Conservation (phyloP, 2,329 filamentous ascomycete genomes). For the Dendrostoma leiphaemia region DNA sequence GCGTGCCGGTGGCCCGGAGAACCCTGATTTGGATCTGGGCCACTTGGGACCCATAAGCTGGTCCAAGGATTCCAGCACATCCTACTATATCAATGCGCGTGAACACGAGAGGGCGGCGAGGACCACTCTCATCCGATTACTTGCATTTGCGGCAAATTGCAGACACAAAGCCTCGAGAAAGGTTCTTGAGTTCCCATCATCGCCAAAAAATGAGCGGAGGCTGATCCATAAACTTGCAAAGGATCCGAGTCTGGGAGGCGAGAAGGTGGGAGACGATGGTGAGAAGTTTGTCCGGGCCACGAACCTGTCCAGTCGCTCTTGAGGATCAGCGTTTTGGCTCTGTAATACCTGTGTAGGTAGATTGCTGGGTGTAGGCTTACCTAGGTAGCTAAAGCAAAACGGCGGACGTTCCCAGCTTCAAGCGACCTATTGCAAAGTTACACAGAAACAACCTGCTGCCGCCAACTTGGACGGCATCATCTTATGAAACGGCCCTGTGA, state of each 20-base stretch:
- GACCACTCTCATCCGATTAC: neutral
- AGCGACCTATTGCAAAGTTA: too few species aligned
- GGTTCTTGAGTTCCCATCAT: neutral
- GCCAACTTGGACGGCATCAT: too few species aligned
- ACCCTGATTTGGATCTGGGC: neutral
- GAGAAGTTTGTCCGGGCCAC: conserved; percentile 5
- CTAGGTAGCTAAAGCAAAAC: too few species aligned
- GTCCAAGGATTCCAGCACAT: neutral
- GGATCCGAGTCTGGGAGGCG: neutral
- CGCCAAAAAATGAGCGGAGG: neutral
- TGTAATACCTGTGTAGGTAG: too few species aligned
- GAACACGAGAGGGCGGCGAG: neutral
- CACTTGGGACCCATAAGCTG: neutral
- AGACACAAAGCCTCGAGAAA: neutral
- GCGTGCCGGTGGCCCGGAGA: neutral
- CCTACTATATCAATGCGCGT: neutral
- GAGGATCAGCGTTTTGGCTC: too few species aligned
- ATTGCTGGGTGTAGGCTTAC: too few species aligned
- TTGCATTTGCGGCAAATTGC: neutral
- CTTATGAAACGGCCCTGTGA: too few species aligned
- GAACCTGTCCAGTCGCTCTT: too few species aligned
- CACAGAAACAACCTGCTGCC: too few species aligned
- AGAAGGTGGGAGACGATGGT: neutral
- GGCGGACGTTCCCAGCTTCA: too few species aligned
- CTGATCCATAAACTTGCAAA: neutral